Conservation (phyloP, 2,329 filamentous ascomycete genomes). For the Aspergillus pseudonomiae region DNA sequence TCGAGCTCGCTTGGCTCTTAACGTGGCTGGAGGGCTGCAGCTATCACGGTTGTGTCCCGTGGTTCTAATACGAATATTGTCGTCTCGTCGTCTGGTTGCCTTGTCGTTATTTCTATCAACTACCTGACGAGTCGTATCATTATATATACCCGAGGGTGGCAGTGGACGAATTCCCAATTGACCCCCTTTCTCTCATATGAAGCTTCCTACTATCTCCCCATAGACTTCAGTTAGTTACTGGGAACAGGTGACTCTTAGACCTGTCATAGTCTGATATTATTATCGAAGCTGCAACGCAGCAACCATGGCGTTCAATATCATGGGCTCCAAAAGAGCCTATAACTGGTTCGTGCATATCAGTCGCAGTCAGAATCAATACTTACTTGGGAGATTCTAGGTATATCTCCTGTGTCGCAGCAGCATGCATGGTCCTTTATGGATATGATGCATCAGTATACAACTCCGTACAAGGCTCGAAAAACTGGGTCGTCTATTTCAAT, state of each 20-base stretch:
- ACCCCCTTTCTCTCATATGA: not conserved
- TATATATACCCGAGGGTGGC: not conserved
- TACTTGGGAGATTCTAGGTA: constrained; percentile 50
- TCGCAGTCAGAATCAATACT: not conserved
- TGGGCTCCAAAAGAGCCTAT: constrained; percentile 34
- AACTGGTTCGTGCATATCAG: constrained; percentile 30
- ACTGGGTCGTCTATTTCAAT: constrained; percentile 69
- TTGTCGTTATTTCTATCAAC: constrained; percentile 4
- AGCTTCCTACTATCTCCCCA: not conserved
- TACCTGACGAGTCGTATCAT: not conserved
- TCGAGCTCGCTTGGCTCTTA: constrained; percentile 10
- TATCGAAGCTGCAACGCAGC: not conserved
- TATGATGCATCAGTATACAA: constrained; percentile 77
- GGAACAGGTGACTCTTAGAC: not conserved
- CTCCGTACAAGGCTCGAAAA: constrained; percentile 67
- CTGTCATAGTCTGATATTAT: not conserved
- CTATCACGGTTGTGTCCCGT: constrained; percentile 1
- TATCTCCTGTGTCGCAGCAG: constrained; percentile 69
- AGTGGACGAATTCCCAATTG: not conserved
- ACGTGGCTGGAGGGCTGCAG: constrained; percentile 8
- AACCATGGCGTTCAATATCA: constrained; percentile 23
- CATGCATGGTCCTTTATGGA: constrained; percentile 75
- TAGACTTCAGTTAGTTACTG: not conserved
- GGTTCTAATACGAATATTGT: constrained; percentile 18
- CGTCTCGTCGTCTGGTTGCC: constrained; percentile 12